Base-by-base conservation (phyloP, 2,329 filamentous ascomycete genomes). In the Aspergillus puulaauensis region DNA sequence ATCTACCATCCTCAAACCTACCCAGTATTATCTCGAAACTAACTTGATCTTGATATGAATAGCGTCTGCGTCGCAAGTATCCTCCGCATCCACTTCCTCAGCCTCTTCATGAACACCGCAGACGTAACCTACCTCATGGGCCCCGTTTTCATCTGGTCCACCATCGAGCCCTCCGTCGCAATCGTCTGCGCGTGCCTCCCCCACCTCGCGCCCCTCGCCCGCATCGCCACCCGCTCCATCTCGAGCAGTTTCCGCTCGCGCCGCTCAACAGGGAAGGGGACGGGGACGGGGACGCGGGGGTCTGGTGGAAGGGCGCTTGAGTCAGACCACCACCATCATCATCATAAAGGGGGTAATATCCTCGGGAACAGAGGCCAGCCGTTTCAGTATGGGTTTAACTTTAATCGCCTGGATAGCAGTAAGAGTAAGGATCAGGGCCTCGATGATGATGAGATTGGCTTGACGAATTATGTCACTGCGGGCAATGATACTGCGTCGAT, bases 131-230 rank as follows among this genome's bases (percentile, higher is more conserved):
- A 52, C 46, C 35, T 60, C 17, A 57, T 60, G 47, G 60, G 58
- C 12, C 39, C 35, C 9, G 61, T 61, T 12, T 63, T 61, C 41
- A 57, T 58, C 46, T 59, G 56, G 56, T 52, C 56, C 6, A 63
- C 50, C 40, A 61, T 63, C 44, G 59, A 63, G 9, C 54, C 61
- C 0, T 48, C 44, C 5, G 39, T 61, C 5, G 54, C 47, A 27
- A 52, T 57, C 57, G 45, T 63, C 56, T 61, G 61, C 40, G 56
- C 61, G 17, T 61, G 54, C 21, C 35, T 61, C 39, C 59, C 59
- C 2, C 59, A 59, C 19, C 53, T 61, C 35, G 48, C 52, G 7
- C 59, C 59, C 14, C 39, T 73, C 12, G 39, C 41, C 39, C 44
- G 46, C n/a, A 23, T 56, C n/a, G 39, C 48, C 6, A 48, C 52